phyloP scores from a whole-genome alignment of 108 stramenopile species.

The Nannochloropsis gaditana region DNA sequence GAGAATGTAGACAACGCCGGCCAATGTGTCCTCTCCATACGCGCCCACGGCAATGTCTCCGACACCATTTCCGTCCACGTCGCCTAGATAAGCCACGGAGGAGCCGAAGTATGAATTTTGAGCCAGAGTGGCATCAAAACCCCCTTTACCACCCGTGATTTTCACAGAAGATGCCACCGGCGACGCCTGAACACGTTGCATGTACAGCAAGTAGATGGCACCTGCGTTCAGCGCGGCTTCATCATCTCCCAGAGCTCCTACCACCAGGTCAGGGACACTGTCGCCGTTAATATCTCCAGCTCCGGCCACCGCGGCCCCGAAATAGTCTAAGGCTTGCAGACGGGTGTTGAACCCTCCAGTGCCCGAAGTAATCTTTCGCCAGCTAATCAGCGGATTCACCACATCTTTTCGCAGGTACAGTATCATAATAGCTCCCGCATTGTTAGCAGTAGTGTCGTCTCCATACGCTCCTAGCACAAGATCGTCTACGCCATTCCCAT shows the following conservation, averaged over 20 bases:
- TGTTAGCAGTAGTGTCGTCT: background rate
- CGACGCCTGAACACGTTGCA: background rate
- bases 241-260: constrained; percentile 11
- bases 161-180: background rate
- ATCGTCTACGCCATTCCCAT: background rate
- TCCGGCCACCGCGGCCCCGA: background rate
- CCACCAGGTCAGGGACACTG: constrained; percentile 5
- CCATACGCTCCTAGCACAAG: background rate
- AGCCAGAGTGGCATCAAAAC: constrained; percentile 13
- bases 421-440: background rate
- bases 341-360: constrained; percentile 12
- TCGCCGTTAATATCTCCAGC: constrained; percentile 6
- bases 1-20: background rate
- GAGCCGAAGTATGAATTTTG: constrained; percentile 20
- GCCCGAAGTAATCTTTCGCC: background rate
- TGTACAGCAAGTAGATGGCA: constrained; percentile 13
- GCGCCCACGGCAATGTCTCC: constrained; percentile 16
- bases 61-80: background rate
- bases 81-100: background rate
- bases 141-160: background rate
- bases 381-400: constrained; percentile 10
- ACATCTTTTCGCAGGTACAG: background rate
- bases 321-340: constrained; percentile 22
- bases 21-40: background rate
- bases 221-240: background rate